phyloP scores from a whole-genome alignment of 2,329 filamentous ascomycete species.

The Paracamarosporium sp. region DNA sequence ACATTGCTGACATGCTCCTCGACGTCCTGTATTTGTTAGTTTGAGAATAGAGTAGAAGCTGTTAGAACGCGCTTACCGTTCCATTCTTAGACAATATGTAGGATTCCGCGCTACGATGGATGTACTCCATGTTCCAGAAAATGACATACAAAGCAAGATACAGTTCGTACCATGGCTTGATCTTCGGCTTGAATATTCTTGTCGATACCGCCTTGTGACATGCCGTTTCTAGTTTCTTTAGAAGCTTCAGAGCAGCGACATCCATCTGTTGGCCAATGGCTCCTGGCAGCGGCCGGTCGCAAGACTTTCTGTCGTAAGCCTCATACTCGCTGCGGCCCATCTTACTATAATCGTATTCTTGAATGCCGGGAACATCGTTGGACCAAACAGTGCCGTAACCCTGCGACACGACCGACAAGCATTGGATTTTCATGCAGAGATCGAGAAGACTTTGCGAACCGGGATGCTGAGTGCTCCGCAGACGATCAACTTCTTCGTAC shows the following conservation, averaged over 20 bases:
- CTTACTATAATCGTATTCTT: slow-evolving; percentile 37
- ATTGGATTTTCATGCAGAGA: slow-evolving; percentile 41
- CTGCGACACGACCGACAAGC: slow-evolving; percentile 44
- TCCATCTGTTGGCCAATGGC: slow-evolving; percentile 46
- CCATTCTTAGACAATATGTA: slow-evolving; percentile 44
- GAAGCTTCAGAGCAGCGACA: slow-evolving; percentile 42
- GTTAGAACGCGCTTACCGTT: slow-evolving; percentile 33
- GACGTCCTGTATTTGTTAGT: slow-evolving; percentile 33
- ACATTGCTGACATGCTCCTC: slow-evolving; percentile 41
- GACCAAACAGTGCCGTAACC: slow-evolving; percentile 45
- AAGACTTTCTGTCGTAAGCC: slow-evolving; percentile 42
- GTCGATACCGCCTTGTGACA: slow-evolving; percentile 37
- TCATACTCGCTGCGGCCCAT: slow-evolving; percentile 42
- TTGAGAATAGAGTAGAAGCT: neutral
- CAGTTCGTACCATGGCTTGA: slow-evolving; percentile 47
- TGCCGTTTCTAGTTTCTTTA: slow-evolving; percentile 36
- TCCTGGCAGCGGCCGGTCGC: slow-evolving; percentile 41
- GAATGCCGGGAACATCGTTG: slow-evolving; percentile 38
- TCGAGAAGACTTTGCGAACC: slow-evolving; percentile 27
- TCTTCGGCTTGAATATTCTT: slow-evolving; percentile 40
- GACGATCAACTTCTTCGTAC: slow-evolving; percentile 40
- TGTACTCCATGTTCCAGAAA: slow-evolving; percentile 46
- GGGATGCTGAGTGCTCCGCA: slow-evolving; percentile 27
- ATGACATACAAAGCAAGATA: slow-evolving; percentile 44
- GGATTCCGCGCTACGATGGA: slow-evolving; percentile 38